Conservation (phyloP, 2,329 filamentous ascomycete genomes). For the Alternaria incomplexa region DNA sequence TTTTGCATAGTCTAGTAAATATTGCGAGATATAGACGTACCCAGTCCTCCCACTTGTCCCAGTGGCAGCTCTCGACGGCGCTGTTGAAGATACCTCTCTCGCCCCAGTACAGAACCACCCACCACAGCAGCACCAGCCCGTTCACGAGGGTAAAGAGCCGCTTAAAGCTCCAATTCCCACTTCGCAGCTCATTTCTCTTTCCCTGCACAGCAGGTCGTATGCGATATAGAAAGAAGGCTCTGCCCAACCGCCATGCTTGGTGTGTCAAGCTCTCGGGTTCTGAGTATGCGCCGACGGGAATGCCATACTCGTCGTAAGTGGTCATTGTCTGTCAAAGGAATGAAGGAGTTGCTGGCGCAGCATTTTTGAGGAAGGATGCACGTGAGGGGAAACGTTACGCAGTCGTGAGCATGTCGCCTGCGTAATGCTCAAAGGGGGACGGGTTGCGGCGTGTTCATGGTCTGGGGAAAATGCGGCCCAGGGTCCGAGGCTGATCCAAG, state of each 20-base stretch:
- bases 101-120: slow-evolving; percentile 80
- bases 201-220: slow-evolving; percentile 31
- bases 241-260: slow-evolving; percentile 36
- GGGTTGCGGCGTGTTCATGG: slow-evolving; percentile 1
- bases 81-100: slow-evolving; percentile 79
- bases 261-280: slow-evolving; percentile 43
- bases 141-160: slow-evolving; percentile 37
- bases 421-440: slow-evolving; percentile 24
- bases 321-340: slow-evolving; percentile 37
- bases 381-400: slow-evolving; percentile 14
- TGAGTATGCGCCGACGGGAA: slow-evolving; percentile 46
- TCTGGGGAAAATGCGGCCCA: slow-evolving; percentile 19
- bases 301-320: slow-evolving; percentile 48
- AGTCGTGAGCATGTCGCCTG: slow-evolving; percentile 14
- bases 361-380: slow-evolving; percentile 28
- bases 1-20: not conserved
- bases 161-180: slow-evolving; percentile 31
- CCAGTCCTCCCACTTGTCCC: slow-evolving; percentile 93
- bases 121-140: slow-evolving; percentile 74
- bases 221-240: slow-evolving; percentile 41
- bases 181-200: slow-evolving; percentile 15
- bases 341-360: slow-evolving; percentile 25
- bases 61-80: slow-evolving; percentile 74
- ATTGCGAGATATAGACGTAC: slow-evolving; percentile 54
- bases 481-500: slow-evolving; percentile 20